Conservation (phyloP, 768 basidiomycete species). For the Roridomyces roridus region DNA sequence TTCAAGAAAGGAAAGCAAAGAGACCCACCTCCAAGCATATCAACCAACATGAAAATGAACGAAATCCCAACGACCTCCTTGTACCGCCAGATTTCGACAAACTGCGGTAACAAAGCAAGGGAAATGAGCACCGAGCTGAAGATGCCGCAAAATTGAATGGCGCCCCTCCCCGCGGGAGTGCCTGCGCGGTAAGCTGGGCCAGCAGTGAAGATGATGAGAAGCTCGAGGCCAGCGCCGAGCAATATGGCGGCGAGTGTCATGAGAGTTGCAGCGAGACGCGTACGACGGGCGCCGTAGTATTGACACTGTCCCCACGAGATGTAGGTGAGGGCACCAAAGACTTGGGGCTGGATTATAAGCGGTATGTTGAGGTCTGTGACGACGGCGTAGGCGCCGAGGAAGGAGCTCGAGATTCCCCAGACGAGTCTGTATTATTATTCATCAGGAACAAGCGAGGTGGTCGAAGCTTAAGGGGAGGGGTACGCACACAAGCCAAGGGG, state of each 20-base stretch:
- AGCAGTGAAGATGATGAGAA: conserved; percentile 61
- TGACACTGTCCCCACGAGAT: conserved; percentile 76
- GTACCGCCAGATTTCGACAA: conserved; percentile 73
- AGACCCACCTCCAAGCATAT: conserved; percentile 61
- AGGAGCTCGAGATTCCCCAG: conserved; percentile 64
- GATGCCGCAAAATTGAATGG: conserved; percentile 63
- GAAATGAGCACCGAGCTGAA: conserved; percentile 62
- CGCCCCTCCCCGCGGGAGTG: conserved; percentile 26
- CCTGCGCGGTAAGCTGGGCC: conserved; percentile 45
- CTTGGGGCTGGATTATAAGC: conserved; percentile 68
- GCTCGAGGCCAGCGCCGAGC: conserved; percentile 62
- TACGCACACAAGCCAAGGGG: conserved; percentile 69
- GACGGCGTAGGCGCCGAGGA: conserved; percentile 70
- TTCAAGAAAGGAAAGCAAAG: not conserved
- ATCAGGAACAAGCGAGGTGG: too few relatives aligned
- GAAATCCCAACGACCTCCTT: conserved; percentile 72
- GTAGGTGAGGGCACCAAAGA: conserved; percentile 64
- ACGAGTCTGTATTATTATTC: conserved; percentile 59
- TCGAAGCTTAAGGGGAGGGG: too few relatives aligned
- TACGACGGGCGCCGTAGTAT: conserved; percentile 59
- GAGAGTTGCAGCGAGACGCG: conserved; percentile 37
- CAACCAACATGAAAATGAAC: conserved; percentile 69
- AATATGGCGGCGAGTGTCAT: conserved; percentile 45
- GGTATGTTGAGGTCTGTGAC: conserved; percentile 72
- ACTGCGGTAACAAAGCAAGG: conserved; percentile 61